Conservation (phyloP, 257 asterid species). For the Scutellaria minor region DNA sequence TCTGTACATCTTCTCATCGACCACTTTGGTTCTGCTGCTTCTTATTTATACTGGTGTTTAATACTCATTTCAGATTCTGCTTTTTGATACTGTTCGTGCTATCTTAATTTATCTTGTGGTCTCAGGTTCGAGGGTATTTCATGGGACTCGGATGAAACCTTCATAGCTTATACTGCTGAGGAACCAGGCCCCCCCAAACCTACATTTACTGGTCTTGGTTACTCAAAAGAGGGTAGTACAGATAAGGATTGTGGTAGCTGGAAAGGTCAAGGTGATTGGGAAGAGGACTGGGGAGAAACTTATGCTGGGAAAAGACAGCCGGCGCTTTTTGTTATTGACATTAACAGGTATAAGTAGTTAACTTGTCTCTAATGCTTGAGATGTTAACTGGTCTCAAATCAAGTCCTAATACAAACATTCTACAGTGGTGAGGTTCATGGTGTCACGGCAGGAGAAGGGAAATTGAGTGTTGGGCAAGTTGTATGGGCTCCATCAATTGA, state of each 20-base stretch:
- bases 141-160: slow-evolving; percentile 83
- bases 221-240: slow-evolving; percentile 51
- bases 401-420: slow-evolving; percentile 29
- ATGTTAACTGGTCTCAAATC: slow-evolving; percentile 18
- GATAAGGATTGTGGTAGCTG: slow-evolving; percentile 82
- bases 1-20: background rate
- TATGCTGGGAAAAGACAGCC: slow-evolving; percentile 90
- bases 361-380: background rate
- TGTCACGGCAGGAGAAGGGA: slow-evolving; percentile 63
- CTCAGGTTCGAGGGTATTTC: slow-evolving; percentile 96
- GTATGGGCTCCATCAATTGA: slow-evolving; percentile 77
- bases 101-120: slow-evolving; percentile 28
- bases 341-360: slow-evolving; percentile 52
- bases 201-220: slow-evolving; percentile 61
- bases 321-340: slow-evolving; percentile 74
- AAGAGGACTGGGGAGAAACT: slow-evolving; percentile 98
- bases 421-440: slow-evolving; percentile 80
- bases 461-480: slow-evolving; percentile 88
- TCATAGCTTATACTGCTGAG: slow-evolving; percentile 87
- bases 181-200: slow-evolving; percentile 73
- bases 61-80: background rate
- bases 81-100: background rate
- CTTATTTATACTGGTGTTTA: background rate
- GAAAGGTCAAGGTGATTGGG: slow-evolving; percentile 96
- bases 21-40: slow-evolving; percentile 6